phyloP scores from a whole-genome alignment of 257 asterid genomes.

The Penstemon davidsonii region DNA sequence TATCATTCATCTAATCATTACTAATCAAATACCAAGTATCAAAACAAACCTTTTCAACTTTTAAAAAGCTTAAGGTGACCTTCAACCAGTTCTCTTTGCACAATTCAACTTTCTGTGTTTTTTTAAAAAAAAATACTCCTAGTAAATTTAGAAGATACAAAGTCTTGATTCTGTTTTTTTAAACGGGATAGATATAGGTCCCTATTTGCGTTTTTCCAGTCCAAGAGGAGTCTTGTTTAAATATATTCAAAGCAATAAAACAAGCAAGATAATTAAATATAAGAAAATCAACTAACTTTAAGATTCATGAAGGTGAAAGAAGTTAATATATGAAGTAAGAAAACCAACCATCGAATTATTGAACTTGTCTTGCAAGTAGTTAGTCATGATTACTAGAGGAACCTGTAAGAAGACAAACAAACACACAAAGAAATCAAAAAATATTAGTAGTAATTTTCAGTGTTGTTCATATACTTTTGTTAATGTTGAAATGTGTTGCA shows the following conservation, averaged over 20 bases:
- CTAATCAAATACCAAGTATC: no score
- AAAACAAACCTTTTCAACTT: no score
- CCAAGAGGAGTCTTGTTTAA: conserved; percentile 1
- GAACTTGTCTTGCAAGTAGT: conserved; percentile 80
- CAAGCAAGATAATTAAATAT: background rate
- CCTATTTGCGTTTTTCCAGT: background rate
- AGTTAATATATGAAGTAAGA: conserved; percentile 7
- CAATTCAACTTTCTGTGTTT: no score
- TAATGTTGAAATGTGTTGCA: no score
- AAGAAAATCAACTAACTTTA: background rate
- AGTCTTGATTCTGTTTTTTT: no score
- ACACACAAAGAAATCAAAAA: conserved; percentile 20
- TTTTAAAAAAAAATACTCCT: no score
- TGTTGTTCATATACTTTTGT: background rate
- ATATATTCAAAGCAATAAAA: background rate
- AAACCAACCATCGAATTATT: conserved; percentile 79
- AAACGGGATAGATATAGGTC: background rate
- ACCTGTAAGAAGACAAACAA: conserved; percentile 53
- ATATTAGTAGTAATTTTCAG: background rate
- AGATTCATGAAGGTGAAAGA: conserved; percentile 1
- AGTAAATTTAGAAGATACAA: no score
- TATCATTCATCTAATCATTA: no score
- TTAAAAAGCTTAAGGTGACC: no score
- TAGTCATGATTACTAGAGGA: conserved; percentile 86
- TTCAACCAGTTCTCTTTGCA: no score